Evolutionary conservation across 2,329 filamentous ascomycete genomes (phyloP).

Genomic region (Curvularia spicifera): DNA sequence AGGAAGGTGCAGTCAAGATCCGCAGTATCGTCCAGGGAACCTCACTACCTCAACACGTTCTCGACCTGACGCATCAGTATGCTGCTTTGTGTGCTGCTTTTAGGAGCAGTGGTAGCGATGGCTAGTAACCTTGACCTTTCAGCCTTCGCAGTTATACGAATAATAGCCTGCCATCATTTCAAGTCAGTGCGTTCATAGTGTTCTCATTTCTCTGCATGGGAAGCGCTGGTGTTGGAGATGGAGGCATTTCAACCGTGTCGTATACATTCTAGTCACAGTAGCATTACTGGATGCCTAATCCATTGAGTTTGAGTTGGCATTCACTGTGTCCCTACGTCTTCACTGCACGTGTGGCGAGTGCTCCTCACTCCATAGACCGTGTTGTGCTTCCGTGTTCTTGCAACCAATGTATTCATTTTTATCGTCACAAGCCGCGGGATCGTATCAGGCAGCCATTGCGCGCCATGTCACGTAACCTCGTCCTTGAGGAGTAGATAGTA

Average conservation of each 20-base stretch:
- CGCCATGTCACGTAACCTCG: slow-evolving; percentile 37
- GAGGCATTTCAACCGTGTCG: neutral
- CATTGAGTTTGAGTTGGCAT: slow-evolving; percentile 7
- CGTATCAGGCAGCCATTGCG: slow-evolving; percentile 38
- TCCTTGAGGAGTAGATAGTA: slow-evolving; percentile 29
- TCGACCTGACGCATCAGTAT: slow-evolving; percentile 96
- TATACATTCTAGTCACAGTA: slow-evolving; percentile 4
- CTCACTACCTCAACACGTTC: slow-evolving; percentile 87
- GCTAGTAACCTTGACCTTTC: slow-evolving; percentile 54
- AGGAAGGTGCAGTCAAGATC: slow-evolving; percentile 96
- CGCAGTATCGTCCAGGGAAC: slow-evolving; percentile 97
- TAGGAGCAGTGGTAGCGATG: slow-evolving; percentile 89
- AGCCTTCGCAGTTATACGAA: slow-evolving; percentile 23
- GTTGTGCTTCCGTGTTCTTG: slow-evolving; percentile 30
- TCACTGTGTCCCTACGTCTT: slow-evolving; percentile 8
- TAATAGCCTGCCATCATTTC: slow-evolving; percentile 5
- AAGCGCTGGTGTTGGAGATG: slow-evolving; percentile 22
- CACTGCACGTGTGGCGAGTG: neutral
- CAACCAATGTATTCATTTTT: slow-evolving; percentile 51
- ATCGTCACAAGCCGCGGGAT: slow-evolving; percentile 48
- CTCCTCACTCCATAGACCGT: slow-evolving; percentile 4
- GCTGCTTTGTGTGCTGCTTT: slow-evolving; percentile 94
- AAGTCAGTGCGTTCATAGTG: neutral
- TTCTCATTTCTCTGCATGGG: slow-evolving; percentile 18
- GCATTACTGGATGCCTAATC: neutral